phyloP scores from a whole-genome alignment of 441 rosid species.

The Populus hybrid region DNA sequence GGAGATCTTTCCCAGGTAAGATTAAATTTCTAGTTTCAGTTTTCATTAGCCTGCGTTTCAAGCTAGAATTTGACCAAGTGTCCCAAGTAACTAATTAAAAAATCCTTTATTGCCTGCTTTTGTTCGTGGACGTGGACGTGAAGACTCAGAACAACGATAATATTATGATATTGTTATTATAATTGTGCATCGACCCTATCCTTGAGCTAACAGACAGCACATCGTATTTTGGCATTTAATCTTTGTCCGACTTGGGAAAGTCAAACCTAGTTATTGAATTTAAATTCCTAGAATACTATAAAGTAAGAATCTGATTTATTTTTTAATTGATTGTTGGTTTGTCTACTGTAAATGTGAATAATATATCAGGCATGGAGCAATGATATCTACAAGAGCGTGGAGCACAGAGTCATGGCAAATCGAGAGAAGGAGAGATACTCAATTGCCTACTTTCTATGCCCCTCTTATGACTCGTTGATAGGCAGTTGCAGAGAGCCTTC shows the following conservation, averaged over 20 bases:
- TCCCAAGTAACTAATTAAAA: not conserved
- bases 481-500: conserved; percentile 37
- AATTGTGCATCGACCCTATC: not conserved
- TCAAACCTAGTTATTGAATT: not conserved
- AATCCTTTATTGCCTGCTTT: not conserved
- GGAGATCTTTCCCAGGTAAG: conserved; percentile 69
- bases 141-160: not conserved
- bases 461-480: conserved; percentile 47
- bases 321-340: not conserved
- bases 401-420: conserved; percentile 57
- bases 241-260: not conserved
- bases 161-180: not conserved
- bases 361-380: conserved; percentile 66
- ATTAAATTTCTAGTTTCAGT: not conserved
- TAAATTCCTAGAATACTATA: not conserved
- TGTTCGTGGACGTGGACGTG: not conserved
- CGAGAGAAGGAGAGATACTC: conserved; percentile 47
- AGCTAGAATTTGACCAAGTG: not conserved
- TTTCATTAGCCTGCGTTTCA: not conserved
- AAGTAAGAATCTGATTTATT: not conserved
- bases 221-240: not conserved
- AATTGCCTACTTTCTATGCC: conserved; percentile 64
- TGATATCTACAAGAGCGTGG: conserved; percentile 56
- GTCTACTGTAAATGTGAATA: not conserved
- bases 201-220: not conserved